Percentiles rank a stretch among this genome's conserved stretches.
phyloP scores from a whole-genome alignment of 2,329 filamentous ascomycete genomes.

The Keithomyces neogunnii region DNA sequence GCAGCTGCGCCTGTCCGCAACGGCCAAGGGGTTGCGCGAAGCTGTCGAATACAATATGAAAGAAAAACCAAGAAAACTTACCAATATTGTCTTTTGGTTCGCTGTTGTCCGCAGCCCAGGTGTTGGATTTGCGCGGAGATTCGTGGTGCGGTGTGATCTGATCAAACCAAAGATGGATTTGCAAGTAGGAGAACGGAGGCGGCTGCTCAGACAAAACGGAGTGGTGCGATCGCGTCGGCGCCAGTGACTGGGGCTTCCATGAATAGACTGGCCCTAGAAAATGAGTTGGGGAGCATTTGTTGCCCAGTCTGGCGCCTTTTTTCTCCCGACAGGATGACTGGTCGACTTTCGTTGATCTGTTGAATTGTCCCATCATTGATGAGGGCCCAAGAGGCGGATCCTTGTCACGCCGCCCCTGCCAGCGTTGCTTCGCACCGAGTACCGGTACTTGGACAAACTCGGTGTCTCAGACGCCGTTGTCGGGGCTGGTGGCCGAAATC shows the following conservation, averaged over 20 bases:
- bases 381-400: neutral
- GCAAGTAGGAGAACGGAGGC: no score
- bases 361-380: slow-evolving; percentile 2
- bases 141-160: no score
- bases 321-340: neutral
- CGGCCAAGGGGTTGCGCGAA: neutral
- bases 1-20: neutral
- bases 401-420: neutral
- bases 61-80: neutral
- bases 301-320: neutral
- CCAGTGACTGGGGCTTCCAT: neutral
- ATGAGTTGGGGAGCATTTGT: slow-evolving; percentile 4
- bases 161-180: no score
- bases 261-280: neutral
- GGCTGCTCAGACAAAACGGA: neutral
- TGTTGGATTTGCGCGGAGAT: no score
- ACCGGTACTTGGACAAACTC: neutral
- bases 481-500: neutral
- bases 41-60: neutral
- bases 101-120: no score
- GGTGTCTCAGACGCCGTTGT: neutral
- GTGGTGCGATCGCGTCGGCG: neutral
- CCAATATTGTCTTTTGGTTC: neutral
- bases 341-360: slow-evolving; percentile 4
- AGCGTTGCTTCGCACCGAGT: neutral